phyloP scores from a whole-genome alignment of 106 monocot species.

The Allium fistulosum region DNA sequence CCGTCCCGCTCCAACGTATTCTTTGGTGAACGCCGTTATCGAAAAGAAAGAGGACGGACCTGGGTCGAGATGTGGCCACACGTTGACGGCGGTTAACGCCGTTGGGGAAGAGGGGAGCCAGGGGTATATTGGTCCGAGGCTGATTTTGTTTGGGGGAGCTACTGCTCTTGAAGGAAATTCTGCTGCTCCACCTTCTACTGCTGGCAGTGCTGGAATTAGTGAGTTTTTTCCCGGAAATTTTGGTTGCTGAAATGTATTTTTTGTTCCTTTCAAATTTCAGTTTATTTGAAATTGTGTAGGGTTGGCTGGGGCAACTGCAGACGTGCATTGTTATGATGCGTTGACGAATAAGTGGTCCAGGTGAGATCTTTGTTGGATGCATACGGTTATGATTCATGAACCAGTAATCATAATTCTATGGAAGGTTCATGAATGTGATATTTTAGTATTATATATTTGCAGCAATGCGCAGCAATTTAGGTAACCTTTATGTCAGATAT shows the following conservation, averaged over 20 bases:
- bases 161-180: slow-evolving; percentile 93
- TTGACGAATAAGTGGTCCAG: slow-evolving; percentile 88
- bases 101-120: slow-evolving; percentile 81
- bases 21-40: slow-evolving; percentile 54
- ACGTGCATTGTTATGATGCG: slow-evolving; percentile 96
- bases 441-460: too few species aligned
- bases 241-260: neutral
- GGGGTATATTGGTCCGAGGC: slow-evolving; percentile 70
- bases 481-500: too few species aligned
- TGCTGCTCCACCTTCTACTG: slow-evolving; percentile 66
- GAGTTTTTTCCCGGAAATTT: slow-evolving; percentile 10
- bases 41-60: slow-evolving; percentile 96
- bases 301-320: slow-evolving; percentile 95
- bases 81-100: slow-evolving; percentile 76
- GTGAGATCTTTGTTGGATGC: slow-evolving; percentile 20
- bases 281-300: slow-evolving; percentile 41
- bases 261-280: neutral
- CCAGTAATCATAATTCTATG: too few species aligned
- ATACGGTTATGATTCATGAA: too few species aligned
- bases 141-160: slow-evolving; percentile 93
- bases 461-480: too few species aligned
- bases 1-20: slow-evolving; percentile 73
- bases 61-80: slow-evolving; percentile 90
- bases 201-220: slow-evolving; percentile 94
- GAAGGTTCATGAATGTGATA: too few species aligned